Percentiles rank a stretch among this genome's conserved stretches.
Conservation (phyloP, 2,329 filamentous ascomycete species). For the Aspergillus ibericus region DNA sequence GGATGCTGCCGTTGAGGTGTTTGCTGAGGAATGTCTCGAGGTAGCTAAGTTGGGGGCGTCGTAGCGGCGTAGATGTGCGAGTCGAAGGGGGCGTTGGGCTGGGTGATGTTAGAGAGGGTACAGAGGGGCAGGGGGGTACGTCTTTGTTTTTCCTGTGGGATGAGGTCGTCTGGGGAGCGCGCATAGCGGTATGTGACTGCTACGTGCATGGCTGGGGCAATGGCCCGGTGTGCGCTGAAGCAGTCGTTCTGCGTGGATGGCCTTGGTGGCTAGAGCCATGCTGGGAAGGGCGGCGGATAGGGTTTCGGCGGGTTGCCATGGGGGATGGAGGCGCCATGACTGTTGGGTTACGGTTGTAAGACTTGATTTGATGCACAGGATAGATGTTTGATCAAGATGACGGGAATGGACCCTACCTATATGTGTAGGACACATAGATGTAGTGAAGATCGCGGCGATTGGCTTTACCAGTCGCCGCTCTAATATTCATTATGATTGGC, state of each 20-base stretch:
- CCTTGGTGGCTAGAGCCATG: background rate
- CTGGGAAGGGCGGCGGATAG: background rate
- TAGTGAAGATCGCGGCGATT: too few relatives aligned
- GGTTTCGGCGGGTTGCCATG: background rate
- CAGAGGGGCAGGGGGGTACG: background rate
- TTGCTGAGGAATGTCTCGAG: background rate
- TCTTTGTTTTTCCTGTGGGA: background rate
- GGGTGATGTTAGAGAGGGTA: background rate
- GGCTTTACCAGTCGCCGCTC: too few relatives aligned
- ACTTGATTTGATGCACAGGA: too few relatives aligned
- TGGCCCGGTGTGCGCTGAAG: background rate
- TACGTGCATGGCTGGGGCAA: background rate
- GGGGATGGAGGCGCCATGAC: too few relatives aligned
- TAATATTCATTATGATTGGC: too few relatives aligned
- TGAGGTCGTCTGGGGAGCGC: background rate
- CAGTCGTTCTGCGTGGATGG: background rate
- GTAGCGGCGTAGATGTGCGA: background rate
- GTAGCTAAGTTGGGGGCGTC: background rate
- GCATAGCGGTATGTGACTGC: background rate
- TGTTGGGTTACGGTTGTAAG: too few relatives aligned
- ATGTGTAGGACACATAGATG: too few relatives aligned
- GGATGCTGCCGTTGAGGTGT: background rate
- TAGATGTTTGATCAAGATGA: too few relatives aligned
- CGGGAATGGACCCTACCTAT: too few relatives aligned
- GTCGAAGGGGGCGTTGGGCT: background rate